Evolutionary conservation across 1,284 basidiomycete species (phyloP), one percentile per base, ranked within the genome.

Genomic region (Ganoderma resinaceum): DNA sequence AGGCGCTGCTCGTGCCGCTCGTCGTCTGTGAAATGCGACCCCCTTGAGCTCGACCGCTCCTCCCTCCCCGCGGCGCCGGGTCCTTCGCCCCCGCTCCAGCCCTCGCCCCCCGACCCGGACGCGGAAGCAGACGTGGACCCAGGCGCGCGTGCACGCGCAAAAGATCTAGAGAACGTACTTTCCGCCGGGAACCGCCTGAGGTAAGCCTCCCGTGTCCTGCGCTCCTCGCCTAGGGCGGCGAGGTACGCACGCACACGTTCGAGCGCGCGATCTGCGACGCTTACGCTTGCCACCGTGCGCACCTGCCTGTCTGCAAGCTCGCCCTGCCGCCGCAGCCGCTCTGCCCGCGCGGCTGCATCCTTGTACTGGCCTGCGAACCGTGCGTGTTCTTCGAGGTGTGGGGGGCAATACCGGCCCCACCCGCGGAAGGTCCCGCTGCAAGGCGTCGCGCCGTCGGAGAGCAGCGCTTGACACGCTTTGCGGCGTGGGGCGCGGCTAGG

Each of bases 381-480:
- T 11, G 67, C 65, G 62, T 61, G 66, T 52, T 70, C 65, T 18
- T 66, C 65, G 49, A 66, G 68, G 62, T 68, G 68, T 23, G 33
- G 16, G 4, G 64, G 5, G 58, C 65, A 64, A 49, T 57, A 66
- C 11, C 62, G 57, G 58, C 65, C 62, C 68, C 65, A 70, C 9
- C 68, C 65, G 31, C 62, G 65, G 40, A 66, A 70, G 7, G 53
- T 70, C 40, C 43, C 29, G 62, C 62, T 66, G 62, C 65, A 70
- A 49, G 65, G 61, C 38, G 62, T 68, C 33, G 33, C 31, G 38
- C 49, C 62, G 63, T 68, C 67, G 18, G 59, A 14, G 59, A 66
- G 68, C 46, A 70, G 58, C 31, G 59, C 69, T 42, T 65, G 60
- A 46, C 66, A 70, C 11, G 66, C 57, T 62, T 70, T 70, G 35